Evolutionary conservation across 2,329 filamentous ascomycete species (phyloP), one percentile per base, ranked within the genome.

Genomic region (Cytospora piceae): DNA sequence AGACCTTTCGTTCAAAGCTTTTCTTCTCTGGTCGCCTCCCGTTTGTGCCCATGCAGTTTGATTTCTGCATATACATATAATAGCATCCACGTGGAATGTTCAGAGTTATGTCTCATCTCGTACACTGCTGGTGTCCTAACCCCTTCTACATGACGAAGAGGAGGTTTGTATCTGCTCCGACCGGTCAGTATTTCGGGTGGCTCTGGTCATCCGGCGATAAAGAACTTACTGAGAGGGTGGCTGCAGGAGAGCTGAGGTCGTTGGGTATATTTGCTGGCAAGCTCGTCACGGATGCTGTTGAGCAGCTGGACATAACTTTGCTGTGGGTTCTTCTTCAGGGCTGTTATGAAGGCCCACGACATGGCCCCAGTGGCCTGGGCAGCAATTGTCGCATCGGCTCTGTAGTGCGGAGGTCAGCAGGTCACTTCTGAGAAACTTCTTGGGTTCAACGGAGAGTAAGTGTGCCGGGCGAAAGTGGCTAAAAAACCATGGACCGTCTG

Each of bases 201-300:
- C 59, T 22, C 27, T 32, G 24, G 31, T 61, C 49, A 22, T 34
- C 4, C 27, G 24, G 27, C 24, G 8, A 55, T 32, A 53, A 62
- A 22, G n/a, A 37, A 64, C 88, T 82, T 88, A 97, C 94, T 93
- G 77, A 99, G 82, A 64, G 95, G 95, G 78, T 99, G 95, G 79
- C 94, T 97, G 82, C 93, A 96, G 74, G 94, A 98, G 72, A 99
- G 82, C 82, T 99, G 95, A 65, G 95, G 95, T 82, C 96, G 97
- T 81, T 99, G 95, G 14, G 85, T 85, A 77, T 99, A 99, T 75
- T 94, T 94, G 59, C 87, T 88, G 68, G 92, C 82, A 69, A 99
- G 83, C 78, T 98, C 93, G 72, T 97, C 94, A 69, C 95, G 91
- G 73, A 99, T 97, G 78, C 90, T 97, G 83, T 97, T 98, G 72